Base-by-base conservation (phyloP, 345 rosid genomes). In the Firmiana major region DNA sequence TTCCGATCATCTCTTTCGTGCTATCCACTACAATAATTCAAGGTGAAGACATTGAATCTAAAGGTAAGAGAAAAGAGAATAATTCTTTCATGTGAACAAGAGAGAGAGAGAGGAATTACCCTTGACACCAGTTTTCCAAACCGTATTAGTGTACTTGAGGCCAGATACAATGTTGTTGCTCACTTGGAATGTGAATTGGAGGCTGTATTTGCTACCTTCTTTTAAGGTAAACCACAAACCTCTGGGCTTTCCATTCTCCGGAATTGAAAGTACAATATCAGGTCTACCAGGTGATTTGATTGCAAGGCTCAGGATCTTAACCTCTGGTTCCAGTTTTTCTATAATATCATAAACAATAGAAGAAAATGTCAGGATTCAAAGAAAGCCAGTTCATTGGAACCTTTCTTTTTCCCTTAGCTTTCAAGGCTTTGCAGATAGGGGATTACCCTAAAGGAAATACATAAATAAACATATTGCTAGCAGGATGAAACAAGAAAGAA, bases 151-250 rank as follows among this genome's bases (percentile, higher is more conserved):
- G 83, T 91, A 94, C 58, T 73, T 89, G 80, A 92, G 97, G 31
- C 97, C 98, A 0, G 97, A 88, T 4, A 94, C 98, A 6, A 94
- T 91, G 90, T 94, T 94, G 82, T 92, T 91, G 82, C 86, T 84
- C 43, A 94, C 98, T 58, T 84, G 82, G 84, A 94, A 89, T 77
- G 87, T 75, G 80, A 91, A 91, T 73, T 87, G 79, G 68, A 94
- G 84, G 78, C 81, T 89, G 83, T 94, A 93, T 11, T 76, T 88
- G 77, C 95, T 86, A 28, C 97, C 97, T 87, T 94, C 98, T 81
- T 93, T 93, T 80, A 94, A 81, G 51, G 97, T 91, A 77, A 94
- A 94, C 98, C 97, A 94, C n/a, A 77, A 77, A 9, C 98, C 98
- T 67, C 87, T 83, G 42, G 91, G 90, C 19, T 88, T 91, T 68